phyloP scores from a whole-genome alignment of 2,329 filamentous ascomycete species.

The Falciphora oryzae region DNA sequence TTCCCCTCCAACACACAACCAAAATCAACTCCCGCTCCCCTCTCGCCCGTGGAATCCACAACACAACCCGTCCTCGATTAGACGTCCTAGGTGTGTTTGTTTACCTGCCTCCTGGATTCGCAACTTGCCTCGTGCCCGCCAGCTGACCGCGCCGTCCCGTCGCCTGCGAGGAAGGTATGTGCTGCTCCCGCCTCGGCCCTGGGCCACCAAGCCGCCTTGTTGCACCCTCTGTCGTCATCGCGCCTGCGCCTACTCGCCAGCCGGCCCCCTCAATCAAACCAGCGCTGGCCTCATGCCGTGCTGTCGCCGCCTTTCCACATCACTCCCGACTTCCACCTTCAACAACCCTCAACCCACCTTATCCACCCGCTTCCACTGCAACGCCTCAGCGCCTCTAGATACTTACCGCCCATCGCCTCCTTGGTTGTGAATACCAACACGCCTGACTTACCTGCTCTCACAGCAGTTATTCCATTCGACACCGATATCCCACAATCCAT shows the following conservation, averaged over 20 bases:
- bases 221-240: conserved; percentile 22
- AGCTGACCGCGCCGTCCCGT: background rate
- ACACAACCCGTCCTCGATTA: background rate
- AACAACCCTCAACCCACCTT: background rate
- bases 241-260: conserved; percentile 17
- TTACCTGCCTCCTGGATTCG: background rate
- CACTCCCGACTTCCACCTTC: background rate
- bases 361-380: conserved; percentile 1
- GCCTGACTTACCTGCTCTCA: background rate
- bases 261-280: conserved; percentile 1
- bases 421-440: background rate
- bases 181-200: conserved; percentile 1
- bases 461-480: background rate
- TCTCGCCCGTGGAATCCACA: background rate
- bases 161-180: conserved; percentile 5
- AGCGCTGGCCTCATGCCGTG: background rate
- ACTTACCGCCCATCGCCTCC: conserved; percentile 6
- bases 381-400: background rate
- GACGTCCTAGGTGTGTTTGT: conserved; percentile 5
- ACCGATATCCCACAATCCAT: background rate
- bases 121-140: background rate
- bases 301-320: background rate
- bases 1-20: conserved; percentile 9
- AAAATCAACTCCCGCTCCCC: background rate
- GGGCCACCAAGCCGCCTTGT: conserved; percentile 4